A percentile compares a stretch with the other conserved stretches of the same genome.
Evolutionary conservation across 2,329 filamentous ascomycete species (phyloP).

Genomic region (Paecilomyces fulvus): DNA sequence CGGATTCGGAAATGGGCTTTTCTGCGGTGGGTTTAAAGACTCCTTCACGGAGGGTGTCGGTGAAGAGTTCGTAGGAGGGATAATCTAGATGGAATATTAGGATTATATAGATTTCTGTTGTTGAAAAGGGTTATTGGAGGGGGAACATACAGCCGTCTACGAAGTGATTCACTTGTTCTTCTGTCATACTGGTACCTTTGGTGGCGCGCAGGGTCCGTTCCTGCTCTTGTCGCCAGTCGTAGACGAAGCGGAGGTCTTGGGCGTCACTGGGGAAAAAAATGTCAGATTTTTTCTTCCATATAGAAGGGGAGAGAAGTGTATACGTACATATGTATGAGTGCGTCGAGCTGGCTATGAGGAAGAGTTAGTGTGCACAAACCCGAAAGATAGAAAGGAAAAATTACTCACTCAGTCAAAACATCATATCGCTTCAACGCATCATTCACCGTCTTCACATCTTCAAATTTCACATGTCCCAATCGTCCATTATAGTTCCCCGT

Average conservation of each 20-base stretch:
- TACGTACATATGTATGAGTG: slow-evolving; percentile 55
- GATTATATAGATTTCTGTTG: not conserved
- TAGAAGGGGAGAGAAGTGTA: not conserved
- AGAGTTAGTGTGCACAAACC: not conserved
- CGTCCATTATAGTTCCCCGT: slow-evolving; percentile 43
- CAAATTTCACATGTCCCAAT: slow-evolving; percentile 46
- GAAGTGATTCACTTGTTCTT: slow-evolving; percentile 69
- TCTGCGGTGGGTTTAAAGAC: slow-evolving; percentile 37
- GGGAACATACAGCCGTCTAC: slow-evolving; percentile 54
- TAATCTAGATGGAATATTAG: slow-evolving; percentile 41
- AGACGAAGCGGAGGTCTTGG: slow-evolving; percentile 65
- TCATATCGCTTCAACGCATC: slow-evolving; percentile 51
- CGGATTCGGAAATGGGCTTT: slow-evolving; percentile 10
- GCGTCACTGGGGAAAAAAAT: slow-evolving; percentile 48
- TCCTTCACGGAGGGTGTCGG: slow-evolving; percentile 50
- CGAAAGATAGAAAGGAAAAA: slow-evolving; percentile 1
- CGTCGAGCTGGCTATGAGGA: slow-evolving; percentile 44
- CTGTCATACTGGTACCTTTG: slow-evolving; percentile 71
- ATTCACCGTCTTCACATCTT: slow-evolving; percentile 53
- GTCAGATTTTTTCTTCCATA: not conserved
- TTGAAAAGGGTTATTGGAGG: not conserved
- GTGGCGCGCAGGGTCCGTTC: slow-evolving; percentile 59
- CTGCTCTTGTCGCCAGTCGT: slow-evolving; percentile 75
- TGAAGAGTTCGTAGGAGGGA: slow-evolving; percentile 64
- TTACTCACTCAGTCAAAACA: slow-evolving; percentile 44